These are phyloP conservation scores for Macrocystidia cucumis DNA, from an alignment of 1,284 basidiomycete genomes.

Conservation along the genomic window DNA sequence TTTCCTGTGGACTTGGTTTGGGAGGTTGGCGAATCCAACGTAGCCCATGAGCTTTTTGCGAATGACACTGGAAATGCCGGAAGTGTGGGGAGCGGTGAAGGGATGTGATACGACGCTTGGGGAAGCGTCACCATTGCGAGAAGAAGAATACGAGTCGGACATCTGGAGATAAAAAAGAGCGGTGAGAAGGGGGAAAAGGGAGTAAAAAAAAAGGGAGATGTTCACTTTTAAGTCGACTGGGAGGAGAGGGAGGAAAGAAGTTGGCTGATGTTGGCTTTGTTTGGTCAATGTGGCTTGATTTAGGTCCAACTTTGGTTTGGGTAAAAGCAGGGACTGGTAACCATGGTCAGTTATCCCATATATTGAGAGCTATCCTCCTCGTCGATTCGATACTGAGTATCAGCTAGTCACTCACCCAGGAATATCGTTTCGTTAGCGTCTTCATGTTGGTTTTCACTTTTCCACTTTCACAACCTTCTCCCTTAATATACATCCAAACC, in stretches of 20 bases:
- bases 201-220: conserved; percentile 23
- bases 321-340: conserved; percentile 28
- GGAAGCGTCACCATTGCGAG: conserved; percentile 53
- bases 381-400: too few species aligned
- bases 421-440: conserved; percentile 9
- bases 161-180: conserved; percentile 35
- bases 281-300: conserved; percentile 28
- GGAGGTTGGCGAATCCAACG: conserved; percentile 82
- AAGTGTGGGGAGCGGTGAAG: conserved; percentile 37
- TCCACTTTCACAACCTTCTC: conserved; percentile 1
- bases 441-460: conserved; percentile 10
- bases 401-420: conserved; percentile 16
- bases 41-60: conserved; percentile 91
- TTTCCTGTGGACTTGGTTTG: conserved; percentile 96
- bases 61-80: conserved; percentile 55
- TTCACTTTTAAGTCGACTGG: conserved; percentile 39
- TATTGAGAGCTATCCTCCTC: too few species aligned
- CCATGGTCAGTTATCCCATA: too few species aligned
- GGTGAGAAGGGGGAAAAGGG: conserved; percentile 14
- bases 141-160: conserved; percentile 65
- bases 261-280: conserved; percentile 35
- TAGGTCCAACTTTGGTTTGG: conserved; percentile 29
- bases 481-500: not conserved
- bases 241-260: conserved; percentile 45
- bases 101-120: conserved; percentile 55